Evolutionary conservation across 345 rosid species (phyloP).

Genomic region (Cardiospermum halicacabum): DNA sequence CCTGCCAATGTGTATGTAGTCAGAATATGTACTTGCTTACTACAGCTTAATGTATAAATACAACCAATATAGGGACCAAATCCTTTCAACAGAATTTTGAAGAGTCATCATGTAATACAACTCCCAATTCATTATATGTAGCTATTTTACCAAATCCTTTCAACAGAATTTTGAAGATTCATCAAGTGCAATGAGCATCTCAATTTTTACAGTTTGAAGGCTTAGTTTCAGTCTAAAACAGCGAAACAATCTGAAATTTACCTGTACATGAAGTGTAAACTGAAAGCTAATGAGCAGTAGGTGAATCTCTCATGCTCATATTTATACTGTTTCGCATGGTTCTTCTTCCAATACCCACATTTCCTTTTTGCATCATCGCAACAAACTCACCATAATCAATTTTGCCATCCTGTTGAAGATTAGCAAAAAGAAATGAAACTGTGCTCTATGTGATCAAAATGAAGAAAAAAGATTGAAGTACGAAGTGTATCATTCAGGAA

Average conservation of each 20-base stretch:
- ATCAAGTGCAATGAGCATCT: too few species aligned
- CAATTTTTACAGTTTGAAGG: slow-evolving; percentile 4
- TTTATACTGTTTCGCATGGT: slow-evolving; percentile 93
- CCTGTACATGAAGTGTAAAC: slow-evolving; percentile 25
- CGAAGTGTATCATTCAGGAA: background rate
- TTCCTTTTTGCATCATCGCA: slow-evolving; percentile 99
- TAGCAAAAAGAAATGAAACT: background rate
- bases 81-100: background rate
- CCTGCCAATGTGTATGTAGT: slow-evolving; percentile 22
- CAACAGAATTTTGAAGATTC: too few species aligned
- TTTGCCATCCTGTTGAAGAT: slow-evolving; percentile 79
- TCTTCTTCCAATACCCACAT: slow-evolving; percentile 92
- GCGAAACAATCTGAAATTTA: slow-evolving; percentile 16
- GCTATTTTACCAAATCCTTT: background rate
- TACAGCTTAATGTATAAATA: background rate
- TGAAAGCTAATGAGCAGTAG: slow-evolving; percentile 31
- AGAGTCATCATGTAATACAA: background rate
- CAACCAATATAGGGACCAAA: background rate
- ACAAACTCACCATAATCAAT: slow-evolving; percentile 96
- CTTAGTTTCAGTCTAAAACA: background rate
- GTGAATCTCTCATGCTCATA: slow-evolving; percentile 88
- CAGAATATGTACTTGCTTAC: slow-evolving; percentile 1
- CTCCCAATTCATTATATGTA: background rate
- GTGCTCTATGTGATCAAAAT: background rate
- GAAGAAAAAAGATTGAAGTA: background rate